Conservation (phyloP, 768 basidiomycete genomes). For the Glaciozyma martinii region DNA sequence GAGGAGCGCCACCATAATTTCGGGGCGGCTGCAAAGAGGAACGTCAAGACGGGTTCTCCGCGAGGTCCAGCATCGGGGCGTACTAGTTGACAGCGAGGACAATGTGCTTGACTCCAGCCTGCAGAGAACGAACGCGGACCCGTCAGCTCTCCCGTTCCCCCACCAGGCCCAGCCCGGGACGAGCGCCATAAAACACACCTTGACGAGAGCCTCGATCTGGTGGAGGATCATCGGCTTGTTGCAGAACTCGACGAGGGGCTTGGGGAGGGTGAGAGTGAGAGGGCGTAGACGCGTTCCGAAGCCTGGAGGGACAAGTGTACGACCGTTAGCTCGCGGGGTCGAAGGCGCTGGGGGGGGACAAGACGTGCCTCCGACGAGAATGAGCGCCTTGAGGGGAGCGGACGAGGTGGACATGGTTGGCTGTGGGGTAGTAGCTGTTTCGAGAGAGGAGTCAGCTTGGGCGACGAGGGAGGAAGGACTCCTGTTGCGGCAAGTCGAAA, state of each 20-base stretch:
- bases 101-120: slow-evolving; percentile 47
- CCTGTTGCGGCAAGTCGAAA: too few relatives aligned
- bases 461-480: too few relatives aligned
- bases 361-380: slow-evolving; percentile 44
- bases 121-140: neutral
- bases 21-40: slow-evolving; percentile 39
- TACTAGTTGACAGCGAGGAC: slow-evolving; percentile 46
- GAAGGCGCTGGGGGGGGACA: slow-evolving; percentile 13
- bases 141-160: neutral
- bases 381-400: slow-evolving; percentile 40
- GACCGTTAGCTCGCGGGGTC: neutral
- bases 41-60: slow-evolving; percentile 10
- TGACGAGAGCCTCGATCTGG: slow-evolving; percentile 46
- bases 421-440: too few relatives aligned
- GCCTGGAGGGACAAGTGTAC: slow-evolving; percentile 24
- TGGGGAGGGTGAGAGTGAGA: slow-evolving; percentile 45
- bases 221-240: slow-evolving; percentile 47
- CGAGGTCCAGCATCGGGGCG: neutral
- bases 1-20: slow-evolving; percentile 46
- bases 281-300: slow-evolving; percentile 48
- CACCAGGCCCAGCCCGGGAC: neutral
- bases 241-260: slow-evolving; percentile 43
- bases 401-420: slow-evolving; percentile 8
- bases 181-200: slow-evolving; percentile 34
- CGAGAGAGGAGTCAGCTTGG: too few relatives aligned